Evolutionary conservation across 2,329 filamentous ascomycete genomes (phyloP).

Genomic region (Cytospora chrysosperma): DNA sequence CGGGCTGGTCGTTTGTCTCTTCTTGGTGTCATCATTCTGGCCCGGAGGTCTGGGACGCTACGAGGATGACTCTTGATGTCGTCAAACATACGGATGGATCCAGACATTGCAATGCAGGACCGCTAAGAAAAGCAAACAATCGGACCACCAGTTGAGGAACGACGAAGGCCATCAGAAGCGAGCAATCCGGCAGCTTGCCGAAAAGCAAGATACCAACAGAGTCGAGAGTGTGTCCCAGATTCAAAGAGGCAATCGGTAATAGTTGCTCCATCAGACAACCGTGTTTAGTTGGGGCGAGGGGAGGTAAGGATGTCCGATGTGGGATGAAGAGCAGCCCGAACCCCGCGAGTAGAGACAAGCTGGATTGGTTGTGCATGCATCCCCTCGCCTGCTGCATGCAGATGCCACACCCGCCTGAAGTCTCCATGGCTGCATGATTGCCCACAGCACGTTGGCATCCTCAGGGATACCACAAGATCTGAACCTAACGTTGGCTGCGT

Average conservation of each 20-base stretch:
- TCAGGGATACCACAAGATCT: constrained; percentile 21
- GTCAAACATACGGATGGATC: background rate
- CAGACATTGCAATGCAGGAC: constrained; percentile 3
- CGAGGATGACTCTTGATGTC: background rate
- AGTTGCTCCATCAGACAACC: constrained; percentile 9
- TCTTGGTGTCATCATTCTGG: background rate
- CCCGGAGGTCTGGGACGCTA: constrained; percentile 4
- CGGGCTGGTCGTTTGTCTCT: background rate
- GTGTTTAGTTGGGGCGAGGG: background rate
- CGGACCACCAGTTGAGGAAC: background rate
- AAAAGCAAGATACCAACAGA: background rate
- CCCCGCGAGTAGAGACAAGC: constrained; percentile 10
- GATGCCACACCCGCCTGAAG: constrained; percentile 15
- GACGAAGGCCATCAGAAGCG: background rate
- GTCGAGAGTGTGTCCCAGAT: background rate
- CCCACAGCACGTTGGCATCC: constrained; percentile 12
- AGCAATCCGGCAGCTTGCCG: background rate
- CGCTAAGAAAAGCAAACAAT: constrained; percentile 16
- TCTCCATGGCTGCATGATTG: constrained; percentile 13
- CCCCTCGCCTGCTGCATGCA: constrained; percentile 17
- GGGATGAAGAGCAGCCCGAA: constrained; percentile 20
- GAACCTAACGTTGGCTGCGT: constrained; percentile 15
- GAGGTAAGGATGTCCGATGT: constrained; percentile 15
- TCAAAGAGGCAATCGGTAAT: background rate
- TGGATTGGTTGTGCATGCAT: constrained; percentile 15